Evolutionary conservation across 352 stramenopile species (phyloP), one percentile per base, ranked within the genome.

Genomic region (Pythium aquatile): DNA sequence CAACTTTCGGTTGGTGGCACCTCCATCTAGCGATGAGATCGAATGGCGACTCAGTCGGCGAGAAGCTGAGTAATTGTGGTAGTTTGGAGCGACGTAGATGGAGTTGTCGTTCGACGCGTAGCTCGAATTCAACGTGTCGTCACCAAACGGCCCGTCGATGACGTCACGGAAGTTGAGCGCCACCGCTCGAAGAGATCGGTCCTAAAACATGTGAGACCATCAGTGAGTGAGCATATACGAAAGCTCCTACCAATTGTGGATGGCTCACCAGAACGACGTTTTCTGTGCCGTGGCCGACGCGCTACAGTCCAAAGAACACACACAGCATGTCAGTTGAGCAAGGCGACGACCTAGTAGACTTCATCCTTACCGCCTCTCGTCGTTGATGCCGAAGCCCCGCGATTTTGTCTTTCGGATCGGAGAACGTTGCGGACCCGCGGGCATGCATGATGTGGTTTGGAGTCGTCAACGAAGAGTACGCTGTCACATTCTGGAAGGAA

Each of bases 161-260:
- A 47, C 35, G 24, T 63, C 56, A 8, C 35, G 39, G 11, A 75
- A 61, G 37, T 71, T 82, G 32, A 89, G 75, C 39, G 79, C 81
- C 30, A 90, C 73, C 13, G 55, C 68, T 47, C 87, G 73, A 5
- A 92, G 70, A n/a, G 81, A 89, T 9, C 71, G 76, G 39, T 92
- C 83, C 83, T 91, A 48, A 11, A 2, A 20, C 26, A 17, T 17
- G 30, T 30, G 10, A 47, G 16, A n/a, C 13, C 56, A 32, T 24
- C 3, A 52, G 37, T 47, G 10, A 52, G n/a, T 53, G 4, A 16
- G 24, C 26, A 8, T 32, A 20, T 24, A 26, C 40, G 4, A 20
- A 48, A 26, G 40, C 40, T 47, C 16, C 24, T 16, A 47, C 7
- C 13, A 24, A 44, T 30, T 6, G 29, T 29, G 6, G 16, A 16